These are phyloP conservation scores for Neurospora sp. DNA, from an alignment of 495 filamentous ascomycete species.

Conservation along the genomic window DNA sequence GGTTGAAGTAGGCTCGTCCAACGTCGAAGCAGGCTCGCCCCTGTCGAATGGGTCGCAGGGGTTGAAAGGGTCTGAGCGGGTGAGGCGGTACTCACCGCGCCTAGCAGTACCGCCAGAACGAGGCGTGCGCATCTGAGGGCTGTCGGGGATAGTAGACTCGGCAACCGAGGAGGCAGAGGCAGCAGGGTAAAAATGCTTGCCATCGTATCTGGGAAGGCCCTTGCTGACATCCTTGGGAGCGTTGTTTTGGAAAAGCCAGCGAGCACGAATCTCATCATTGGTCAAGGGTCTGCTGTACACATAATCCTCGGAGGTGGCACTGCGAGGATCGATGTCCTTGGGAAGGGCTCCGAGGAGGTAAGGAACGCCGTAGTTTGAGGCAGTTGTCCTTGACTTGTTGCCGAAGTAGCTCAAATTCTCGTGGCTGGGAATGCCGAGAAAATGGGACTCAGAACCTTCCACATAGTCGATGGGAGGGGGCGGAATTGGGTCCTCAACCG, in stretches of 20 bases:
- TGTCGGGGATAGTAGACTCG: constrained; percentile 5
- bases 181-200: constrained; percentile 44
- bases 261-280: constrained; percentile 37
- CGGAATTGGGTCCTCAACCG: not conserved
- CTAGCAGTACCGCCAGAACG: constrained; percentile 4
- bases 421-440: not conserved
- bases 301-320: constrained; percentile 28
- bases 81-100: constrained; percentile 9
- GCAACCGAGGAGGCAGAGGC: constrained; percentile 34
- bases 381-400: constrained; percentile 4
- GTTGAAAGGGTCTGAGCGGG: constrained; percentile 30
- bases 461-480: not conserved
- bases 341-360: constrained; percentile 37
- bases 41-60: constrained; percentile 18
- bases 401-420: not conserved
- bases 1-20: constrained; percentile 2
- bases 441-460: not conserved
- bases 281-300: constrained; percentile 38
- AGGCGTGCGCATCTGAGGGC: not conserved
- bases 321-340: constrained; percentile 24
- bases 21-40: constrained; percentile 3
- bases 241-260: constrained; percentile 42
- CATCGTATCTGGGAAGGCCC: constrained; percentile 47
- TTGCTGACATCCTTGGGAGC: constrained; percentile 27
- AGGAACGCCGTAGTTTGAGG: constrained; percentile 17